Evolutionary conservation across 2,329 filamentous ascomycete species (phyloP).

Genomic region (Rhexocercosporidium sp.): DNA sequence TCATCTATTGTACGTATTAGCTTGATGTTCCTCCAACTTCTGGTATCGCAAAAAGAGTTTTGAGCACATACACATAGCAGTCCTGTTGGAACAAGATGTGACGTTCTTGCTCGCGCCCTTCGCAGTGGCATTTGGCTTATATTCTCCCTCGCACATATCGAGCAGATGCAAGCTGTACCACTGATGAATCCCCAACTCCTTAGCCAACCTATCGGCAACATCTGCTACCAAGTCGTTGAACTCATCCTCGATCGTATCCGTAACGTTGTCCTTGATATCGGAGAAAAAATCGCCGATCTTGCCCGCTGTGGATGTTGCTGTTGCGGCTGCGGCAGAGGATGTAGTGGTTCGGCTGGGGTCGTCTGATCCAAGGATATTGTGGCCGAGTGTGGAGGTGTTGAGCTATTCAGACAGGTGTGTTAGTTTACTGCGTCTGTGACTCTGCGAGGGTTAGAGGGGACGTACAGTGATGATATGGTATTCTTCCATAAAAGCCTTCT

Average conservation of each 20-base stretch:
- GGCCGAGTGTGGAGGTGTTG: slow-evolving; percentile 61
- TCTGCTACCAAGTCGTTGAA: slow-evolving; percentile 46
- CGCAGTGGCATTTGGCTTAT: slow-evolving; percentile 42
- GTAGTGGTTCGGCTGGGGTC: slow-evolving; percentile 39
- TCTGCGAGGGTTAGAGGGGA: not conserved
- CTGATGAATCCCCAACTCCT: slow-evolving; percentile 58
- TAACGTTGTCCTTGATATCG: slow-evolving; percentile 46
- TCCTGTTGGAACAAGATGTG: slow-evolving; percentile 58
- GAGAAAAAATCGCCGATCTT: slow-evolving; percentile 42
- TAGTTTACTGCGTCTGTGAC: slow-evolving; percentile 13
- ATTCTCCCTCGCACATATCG: slow-evolving; percentile 59
- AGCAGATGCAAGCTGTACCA: slow-evolving; percentile 67
- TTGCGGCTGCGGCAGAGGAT: slow-evolving; percentile 29
- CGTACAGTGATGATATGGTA: slow-evolving; percentile 61
- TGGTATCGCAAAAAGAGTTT: too few species aligned
- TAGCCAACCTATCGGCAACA: slow-evolving; percentile 47
- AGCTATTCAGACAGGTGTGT: slow-evolving; percentile 45
- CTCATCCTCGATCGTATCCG: slow-evolving; percentile 43
- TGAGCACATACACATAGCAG: slow-evolving; percentile 55
- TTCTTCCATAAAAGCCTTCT: slow-evolving; percentile 59
- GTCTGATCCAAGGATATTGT: slow-evolving; percentile 34
- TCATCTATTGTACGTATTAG: slow-evolving; percentile 40
- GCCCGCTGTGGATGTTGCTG: slow-evolving; percentile 36
- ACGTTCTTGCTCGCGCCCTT: slow-evolving; percentile 54
- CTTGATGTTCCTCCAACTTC: not conserved